Evolutionary conservation across 768 basidiomycete genomes (phyloP), one percentile per base, ranked within the genome.

Genomic region (Lyophyllum decastes): DNA sequence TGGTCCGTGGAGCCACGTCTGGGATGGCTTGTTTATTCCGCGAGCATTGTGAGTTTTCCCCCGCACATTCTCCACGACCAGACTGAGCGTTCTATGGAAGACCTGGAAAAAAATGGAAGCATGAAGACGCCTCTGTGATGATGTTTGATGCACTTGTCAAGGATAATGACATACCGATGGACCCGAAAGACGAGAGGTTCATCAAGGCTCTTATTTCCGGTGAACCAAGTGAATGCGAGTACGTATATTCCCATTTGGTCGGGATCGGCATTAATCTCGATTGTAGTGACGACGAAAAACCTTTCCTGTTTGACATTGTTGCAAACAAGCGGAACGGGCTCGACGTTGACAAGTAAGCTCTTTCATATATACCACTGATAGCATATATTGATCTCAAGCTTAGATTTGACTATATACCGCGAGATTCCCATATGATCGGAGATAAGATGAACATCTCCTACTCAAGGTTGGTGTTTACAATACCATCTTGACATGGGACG

Each of bases 1-100:
- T 64, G 92, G 92, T 0, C 92, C 92, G 0, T 93, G 89, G 86
- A 88, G 85, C 57, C 92, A 94, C 68, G 87, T 94, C 8, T 94
- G 89, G 87, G 92, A 94, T 61, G 72, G 74, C 7, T 65, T 76
- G 52, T 92, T 91, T 69, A 91, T 94, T 51, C 90, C 90, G 0
- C 55, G 64, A 4, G 85, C 83, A 0, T 60, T 84, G 91, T 91
- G 64, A 64, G 83, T 78, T n/a, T 34, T 43, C 27, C 35, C 54
- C 16, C 11, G 49, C 40, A 19, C 4, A 21, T 9, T 25, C 41
- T 27, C 10, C 47, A 25, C 16, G 16, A 21, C 30, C n/a, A 22
- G 14, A 33, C 14, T 51, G 35, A 33, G 25, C 53, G 49, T 21
- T 25, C 11, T 17, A 38, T 38, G 6, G 17, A 30, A 87, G 86